Percentiles rank a stretch among this genome's conserved stretches.
These are phyloP conservation scores for Monosporozyma servazzii DNA, from an alignment of 805 yeast species.

Conservation along the genomic window DNA sequence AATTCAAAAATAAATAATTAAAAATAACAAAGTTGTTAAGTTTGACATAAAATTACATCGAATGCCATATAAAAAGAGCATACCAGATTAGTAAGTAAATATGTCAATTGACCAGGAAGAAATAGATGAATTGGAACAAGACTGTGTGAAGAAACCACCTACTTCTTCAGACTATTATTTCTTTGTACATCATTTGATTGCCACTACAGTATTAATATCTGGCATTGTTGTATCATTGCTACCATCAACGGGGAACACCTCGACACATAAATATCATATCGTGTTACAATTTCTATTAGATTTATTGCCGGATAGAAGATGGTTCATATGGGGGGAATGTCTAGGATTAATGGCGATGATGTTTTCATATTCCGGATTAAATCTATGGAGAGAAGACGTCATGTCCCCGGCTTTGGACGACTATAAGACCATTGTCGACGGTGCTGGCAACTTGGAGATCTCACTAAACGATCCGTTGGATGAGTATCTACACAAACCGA, in stretches of 20 bases:
- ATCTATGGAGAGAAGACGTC: slow-evolving; percentile 67
- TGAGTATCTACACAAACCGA: slow-evolving; percentile 43
- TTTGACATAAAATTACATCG: no score
- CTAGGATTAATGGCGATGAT: slow-evolving; percentile 61
- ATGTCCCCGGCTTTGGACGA: slow-evolving; percentile 53
- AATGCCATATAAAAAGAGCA: neutral
- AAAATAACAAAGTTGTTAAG: no score
- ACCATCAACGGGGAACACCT: slow-evolving; percentile 33
- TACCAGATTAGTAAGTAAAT: neutral
- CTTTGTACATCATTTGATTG: slow-evolving; percentile 68
- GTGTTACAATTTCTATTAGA: slow-evolving; percentile 1
- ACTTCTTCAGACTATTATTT: slow-evolving; percentile 65
- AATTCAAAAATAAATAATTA: no score
- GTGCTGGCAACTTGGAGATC: neutral
- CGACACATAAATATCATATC: slow-evolving; percentile 4
- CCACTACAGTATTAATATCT: slow-evolving; percentile 43
- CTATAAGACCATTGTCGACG: slow-evolving; percentile 52
- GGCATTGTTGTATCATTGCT: slow-evolving; percentile 69
- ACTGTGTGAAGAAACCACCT: neutral
- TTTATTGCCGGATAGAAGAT: slow-evolving; percentile 70
- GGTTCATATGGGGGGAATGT: slow-evolving; percentile 78
- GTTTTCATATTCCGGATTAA: slow-evolving; percentile 61
- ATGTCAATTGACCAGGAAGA: slow-evolving; percentile 4
- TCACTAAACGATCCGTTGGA: slow-evolving; percentile 6
- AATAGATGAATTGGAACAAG: slow-evolving; percentile 4